Evolutionary conservation across 225 moss, liverwort and hornwort species (phyloP), one percentile per base, ranked within the genome.

Genomic region (Straminergon stramineum): DNA sequence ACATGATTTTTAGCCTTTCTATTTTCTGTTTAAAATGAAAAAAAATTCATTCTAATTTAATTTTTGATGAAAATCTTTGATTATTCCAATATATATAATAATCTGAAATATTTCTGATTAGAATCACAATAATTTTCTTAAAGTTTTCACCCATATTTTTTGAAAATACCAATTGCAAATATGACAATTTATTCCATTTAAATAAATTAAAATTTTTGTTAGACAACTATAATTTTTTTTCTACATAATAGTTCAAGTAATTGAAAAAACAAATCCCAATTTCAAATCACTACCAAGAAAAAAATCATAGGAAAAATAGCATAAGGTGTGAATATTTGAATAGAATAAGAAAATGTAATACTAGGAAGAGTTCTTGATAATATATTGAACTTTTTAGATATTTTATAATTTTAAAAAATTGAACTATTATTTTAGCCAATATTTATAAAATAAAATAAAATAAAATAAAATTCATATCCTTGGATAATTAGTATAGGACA

Each of bases 381-480:
- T 51, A 32, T 52, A n/a, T n/a, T n/a, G n/a, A n/a, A n/a, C 2
- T 45, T 74, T 74, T 5, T 28, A 51, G 21, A 76, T 52, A 5
- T 19, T 75, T 51, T 10, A 30, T 52, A 7, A 75, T 48, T 69
- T 43, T 28, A 17, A 45, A 6, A 3, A 48, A 30, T 30, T 11
- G 1, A 75, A 51, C 1, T 32, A 4, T 5, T 32, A 52, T 52
- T 32, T 32, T 0, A 2, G 0, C 1, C 11, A 75, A 27, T 73
- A 43, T 45, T 8, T 8, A 4, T 6, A 68, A 69, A 37, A 37
- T 65, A 17, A 18, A 57, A 48, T 34, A 28, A 1, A 5, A 17
- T n/a, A 73, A 16, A 27, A 45, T 45, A 22, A 2, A 51, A 51
- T 68, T 4, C 0, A 32, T 34, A 52, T 0, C 13, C 2, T 52